Percentiles rank a stretch among this genome's conserved stretches.
Conservation (phyloP, 2,329 filamentous ascomycete genomes). For the Colletotrichum musae region DNA sequence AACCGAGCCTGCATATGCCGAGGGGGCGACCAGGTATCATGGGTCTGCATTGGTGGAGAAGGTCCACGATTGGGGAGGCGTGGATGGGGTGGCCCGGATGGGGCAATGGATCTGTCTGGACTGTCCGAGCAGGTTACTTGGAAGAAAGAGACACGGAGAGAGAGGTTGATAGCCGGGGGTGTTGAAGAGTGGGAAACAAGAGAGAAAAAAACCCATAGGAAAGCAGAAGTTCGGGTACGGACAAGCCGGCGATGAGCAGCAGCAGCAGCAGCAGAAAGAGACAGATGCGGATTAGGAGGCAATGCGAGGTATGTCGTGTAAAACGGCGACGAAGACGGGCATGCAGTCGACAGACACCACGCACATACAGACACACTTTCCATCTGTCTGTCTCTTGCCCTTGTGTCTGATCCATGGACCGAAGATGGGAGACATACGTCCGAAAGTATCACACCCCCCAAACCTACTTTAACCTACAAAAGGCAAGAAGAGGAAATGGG, state of each 20-base stretch:
- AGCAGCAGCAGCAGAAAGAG: conserved; percentile 23
- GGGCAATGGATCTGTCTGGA: conserved; percentile 41
- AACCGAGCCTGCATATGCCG: conserved; percentile 55
- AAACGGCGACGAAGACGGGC: conserved; percentile 35
- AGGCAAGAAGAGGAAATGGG: conserved; percentile 19
- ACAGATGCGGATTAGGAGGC: conserved; percentile 24
- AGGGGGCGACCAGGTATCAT: conserved; percentile 46
- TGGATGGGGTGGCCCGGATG: conserved; percentile 43
- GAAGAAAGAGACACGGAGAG: conserved; percentile 9
- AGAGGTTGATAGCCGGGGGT: neutral
- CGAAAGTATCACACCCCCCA: conserved; percentile 11
- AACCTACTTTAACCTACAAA: conserved; percentile 18
- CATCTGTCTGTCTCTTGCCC: no score
- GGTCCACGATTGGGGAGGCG: conserved; percentile 45
- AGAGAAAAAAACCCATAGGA: conserved; percentile 32
- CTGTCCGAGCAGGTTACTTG: neutral
- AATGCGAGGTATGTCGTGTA: conserved; percentile 38
- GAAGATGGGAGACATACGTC: conserved; percentile 9
- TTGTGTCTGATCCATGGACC: neutral
- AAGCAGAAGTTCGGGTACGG: conserved; percentile 8
- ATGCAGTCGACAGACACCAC: conserved; percentile 20
- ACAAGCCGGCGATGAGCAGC: conserved; percentile 28
- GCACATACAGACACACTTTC: no score
- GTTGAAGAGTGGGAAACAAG: conserved; percentile 33
- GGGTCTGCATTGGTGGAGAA: conserved; percentile 50